phyloP scores from a whole-genome alignment of 192 early-diverging fungal species.

The Glomus cerebriforme region DNA sequence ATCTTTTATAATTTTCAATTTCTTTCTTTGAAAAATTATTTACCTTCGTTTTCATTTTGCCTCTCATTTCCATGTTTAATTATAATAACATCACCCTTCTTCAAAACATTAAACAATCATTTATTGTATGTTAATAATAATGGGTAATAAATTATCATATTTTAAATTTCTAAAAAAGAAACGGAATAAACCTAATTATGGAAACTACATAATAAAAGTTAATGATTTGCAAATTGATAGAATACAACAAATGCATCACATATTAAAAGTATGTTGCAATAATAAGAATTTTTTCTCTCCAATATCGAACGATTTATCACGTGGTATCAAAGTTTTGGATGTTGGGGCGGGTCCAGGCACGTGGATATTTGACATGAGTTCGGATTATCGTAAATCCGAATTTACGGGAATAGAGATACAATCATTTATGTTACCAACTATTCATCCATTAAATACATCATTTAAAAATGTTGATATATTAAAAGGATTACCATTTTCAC shows the following conservation, averaged over 20 bases:
- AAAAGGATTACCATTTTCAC: neutral
- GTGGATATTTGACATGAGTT: slow-evolving; percentile 7
- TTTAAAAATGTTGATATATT: slow-evolving; percentile 7
- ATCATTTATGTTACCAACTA: neutral
- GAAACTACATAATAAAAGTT: neutral
- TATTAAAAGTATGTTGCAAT: neutral
- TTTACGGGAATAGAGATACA: neutral
- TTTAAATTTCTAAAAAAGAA: no score
- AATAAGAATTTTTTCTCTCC: neutral
- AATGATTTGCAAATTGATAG: neutral
- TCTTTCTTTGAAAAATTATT: no score
- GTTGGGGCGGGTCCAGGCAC: neutral
- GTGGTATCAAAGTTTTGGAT: neutral
- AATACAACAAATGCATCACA: neutral
- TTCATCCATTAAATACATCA: neutral
- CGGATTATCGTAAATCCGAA: neutral
- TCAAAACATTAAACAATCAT: no score
- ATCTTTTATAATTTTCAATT: no score
- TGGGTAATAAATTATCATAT: no score
- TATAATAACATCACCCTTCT: no score
- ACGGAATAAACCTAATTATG: neutral
- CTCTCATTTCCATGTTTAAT: no score
- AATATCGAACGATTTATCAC: neutral
- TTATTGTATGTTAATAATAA: no score
- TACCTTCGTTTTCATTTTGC: no score